phyloP scores from a whole-genome alignment of 805 yeast genomes.

The Saturnispora sekii region DNA sequence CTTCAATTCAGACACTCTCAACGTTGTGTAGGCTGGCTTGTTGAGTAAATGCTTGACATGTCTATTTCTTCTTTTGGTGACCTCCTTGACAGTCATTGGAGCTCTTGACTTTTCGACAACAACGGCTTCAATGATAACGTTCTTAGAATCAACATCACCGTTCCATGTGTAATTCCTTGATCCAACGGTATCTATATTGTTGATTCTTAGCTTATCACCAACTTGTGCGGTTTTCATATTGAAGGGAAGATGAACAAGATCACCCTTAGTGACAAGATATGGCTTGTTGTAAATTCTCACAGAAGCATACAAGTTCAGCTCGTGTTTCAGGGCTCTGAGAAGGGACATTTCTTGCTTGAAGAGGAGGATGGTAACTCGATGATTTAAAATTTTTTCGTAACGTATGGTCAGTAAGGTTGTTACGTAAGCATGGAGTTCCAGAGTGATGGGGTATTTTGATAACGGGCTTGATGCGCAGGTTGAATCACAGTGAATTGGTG shows the following conservation, averaged over 20 bases:
- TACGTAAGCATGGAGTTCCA: background rate
- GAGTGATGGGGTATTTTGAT: too few relatives aligned
- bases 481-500: too few relatives aligned
- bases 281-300: slow-evolving; percentile 76
- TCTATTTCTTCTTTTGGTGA: slow-evolving; percentile 74
- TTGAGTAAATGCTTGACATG: slow-evolving; percentile 55
- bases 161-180: slow-evolving; percentile 69
- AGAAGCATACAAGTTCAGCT: slow-evolving; percentile 68
- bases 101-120: slow-evolving; percentile 80
- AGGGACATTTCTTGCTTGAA: slow-evolving; percentile 2
- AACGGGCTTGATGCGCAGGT: too few relatives aligned
- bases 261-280: slow-evolving; percentile 87
- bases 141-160: slow-evolving; percentile 43
- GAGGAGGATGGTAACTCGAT: background rate
- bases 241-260: slow-evolving; percentile 69
- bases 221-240: slow-evolving; percentile 64
- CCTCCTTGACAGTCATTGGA: slow-evolving; percentile 62
- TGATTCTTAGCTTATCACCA: slow-evolving; percentile 72
- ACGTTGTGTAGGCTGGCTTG: slow-evolving; percentile 66
- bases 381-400: too few relatives aligned
- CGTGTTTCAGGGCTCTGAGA: slow-evolving; percentile 38
- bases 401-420: background rate
- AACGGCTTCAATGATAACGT: slow-evolving; percentile 60
- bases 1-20: slow-evolving; percentile 65
- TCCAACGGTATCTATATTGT: slow-evolving; percentile 74